Evolutionary conservation across 1,284 basidiomycete genomes (phyloP).

Genomic region (Malassezia psittaci): DNA sequence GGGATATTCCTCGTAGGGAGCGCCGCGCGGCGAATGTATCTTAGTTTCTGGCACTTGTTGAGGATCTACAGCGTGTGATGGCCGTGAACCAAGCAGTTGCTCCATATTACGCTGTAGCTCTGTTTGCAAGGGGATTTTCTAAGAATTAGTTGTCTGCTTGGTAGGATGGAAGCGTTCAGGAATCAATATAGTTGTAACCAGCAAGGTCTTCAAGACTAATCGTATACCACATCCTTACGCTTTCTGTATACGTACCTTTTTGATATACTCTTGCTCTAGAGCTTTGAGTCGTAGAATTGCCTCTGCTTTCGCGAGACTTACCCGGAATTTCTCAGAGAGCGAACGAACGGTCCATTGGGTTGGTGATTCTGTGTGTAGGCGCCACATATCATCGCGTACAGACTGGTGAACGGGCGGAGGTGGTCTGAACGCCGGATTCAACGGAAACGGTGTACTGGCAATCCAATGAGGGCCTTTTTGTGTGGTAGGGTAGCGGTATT

Average conservation of each 20-base stretch:
- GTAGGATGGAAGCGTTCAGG: constrained; percentile 1
- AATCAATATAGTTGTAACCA: constrained; percentile 3
- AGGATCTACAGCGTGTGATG: constrained; percentile 1
- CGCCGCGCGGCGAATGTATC: constrained; percentile 26
- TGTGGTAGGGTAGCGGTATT: constrained; percentile 31
- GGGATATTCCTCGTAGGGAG: constrained; percentile 29
- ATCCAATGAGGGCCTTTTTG: constrained; percentile 41
- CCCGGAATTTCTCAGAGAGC: constrained; percentile 34
- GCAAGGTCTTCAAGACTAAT: constrained; percentile 46
- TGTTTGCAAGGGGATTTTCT: constrained; percentile 34
- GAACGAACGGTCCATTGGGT: constrained; percentile 32
- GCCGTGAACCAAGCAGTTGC: constrained; percentile 28
- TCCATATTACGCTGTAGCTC: constrained; percentile 43
- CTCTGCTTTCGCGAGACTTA: constrained; percentile 29
- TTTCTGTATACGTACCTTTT: constrained; percentile 28
- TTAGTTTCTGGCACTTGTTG: constrained; percentile 12
- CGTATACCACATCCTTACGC: constrained; percentile 31
- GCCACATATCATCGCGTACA: constrained; percentile 38
- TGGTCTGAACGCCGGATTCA: constrained; percentile 43
- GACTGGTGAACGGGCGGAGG: constrained; percentile 33
- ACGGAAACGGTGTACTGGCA: constrained; percentile 41
- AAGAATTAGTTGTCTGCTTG: background rate
- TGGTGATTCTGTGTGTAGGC: constrained; percentile 30
- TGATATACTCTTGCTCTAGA: constrained; percentile 31
- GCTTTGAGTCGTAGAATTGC: constrained; percentile 42